These are phyloP conservation scores for Dactylellina drechsleri DNA, from an alignment of 2,329 filamentous ascomycete species.

Conservation along the genomic window DNA sequence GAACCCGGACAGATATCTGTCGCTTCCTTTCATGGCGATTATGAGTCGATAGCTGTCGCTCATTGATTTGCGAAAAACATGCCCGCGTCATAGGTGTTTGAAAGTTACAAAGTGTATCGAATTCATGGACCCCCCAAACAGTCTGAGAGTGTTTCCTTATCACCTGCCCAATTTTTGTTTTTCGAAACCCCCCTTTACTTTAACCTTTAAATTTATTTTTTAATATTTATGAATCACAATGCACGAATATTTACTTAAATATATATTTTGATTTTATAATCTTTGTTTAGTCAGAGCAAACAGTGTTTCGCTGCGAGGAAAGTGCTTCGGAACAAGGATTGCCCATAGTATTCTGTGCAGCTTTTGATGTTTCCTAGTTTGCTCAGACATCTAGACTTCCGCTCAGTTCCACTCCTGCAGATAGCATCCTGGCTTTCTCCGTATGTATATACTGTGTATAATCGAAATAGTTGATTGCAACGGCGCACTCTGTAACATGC, in stretches of 20 bases:
- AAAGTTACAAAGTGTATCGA: conserved; percentile 28
- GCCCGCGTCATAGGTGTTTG: conserved; percentile 8
- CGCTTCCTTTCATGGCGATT: conserved; percentile 3
- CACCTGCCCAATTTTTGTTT: background rate
- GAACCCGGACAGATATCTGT: conserved; percentile 28
- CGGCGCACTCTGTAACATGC: conserved; percentile 52
- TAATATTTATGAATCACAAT: background rate
- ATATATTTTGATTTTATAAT: background rate
- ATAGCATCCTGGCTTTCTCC: background rate
- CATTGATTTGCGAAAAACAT: no score
- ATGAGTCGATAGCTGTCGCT: background rate
- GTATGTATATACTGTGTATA: background rate
- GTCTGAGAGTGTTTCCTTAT: conserved; percentile 21
- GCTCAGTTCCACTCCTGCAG: conserved; percentile 42
- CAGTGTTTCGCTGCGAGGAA: conserved; percentile 33
- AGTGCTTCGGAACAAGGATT: conserved; percentile 43
- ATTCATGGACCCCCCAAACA: conserved; percentile 37
- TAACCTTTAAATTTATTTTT: background rate
- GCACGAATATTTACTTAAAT: background rate
- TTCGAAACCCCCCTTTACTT: no score
- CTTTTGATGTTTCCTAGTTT: conserved; percentile 26
- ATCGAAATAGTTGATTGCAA: conserved; percentile 19
- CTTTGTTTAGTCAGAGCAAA: conserved; percentile 29
- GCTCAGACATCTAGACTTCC: conserved; percentile 35
- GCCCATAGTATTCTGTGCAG: conserved; percentile 23